Conservation (phyloP, 139 green algal genomes). For the Chlamydomonas sp. region DNA sequence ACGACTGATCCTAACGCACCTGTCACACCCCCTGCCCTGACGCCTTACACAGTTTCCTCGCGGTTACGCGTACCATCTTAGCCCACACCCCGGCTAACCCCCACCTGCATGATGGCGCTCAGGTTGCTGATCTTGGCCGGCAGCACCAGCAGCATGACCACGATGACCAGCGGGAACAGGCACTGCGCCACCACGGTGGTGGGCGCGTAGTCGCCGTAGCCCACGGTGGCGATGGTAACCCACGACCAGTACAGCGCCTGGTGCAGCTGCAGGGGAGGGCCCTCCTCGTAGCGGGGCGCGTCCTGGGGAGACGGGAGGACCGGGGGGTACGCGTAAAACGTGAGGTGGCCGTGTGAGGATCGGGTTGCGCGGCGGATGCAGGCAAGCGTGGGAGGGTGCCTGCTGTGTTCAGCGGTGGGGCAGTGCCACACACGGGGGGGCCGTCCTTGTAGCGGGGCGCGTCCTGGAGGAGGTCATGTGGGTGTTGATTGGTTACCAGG, state of each 20-base stretch:
- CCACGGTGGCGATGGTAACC: conserved; percentile 54
- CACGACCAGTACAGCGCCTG: conserved; percentile 56
- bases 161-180: conserved; percentile 35
- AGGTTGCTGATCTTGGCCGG: conserved; percentile 8
- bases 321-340: neutral
- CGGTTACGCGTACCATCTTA: neutral
- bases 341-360: neutral
- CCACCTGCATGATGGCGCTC: conserved; percentile 14
- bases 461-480: too few relatives aligned
- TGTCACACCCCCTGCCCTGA: too few relatives aligned
- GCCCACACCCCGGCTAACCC: neutral
- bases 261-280: conserved; percentile 31
- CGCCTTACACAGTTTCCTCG: too few relatives aligned
- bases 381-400: too few relatives aligned
- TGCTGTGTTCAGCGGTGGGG: too few relatives aligned
- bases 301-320: neutral
- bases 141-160: conserved; percentile 30
- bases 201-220: conserved; percentile 43
- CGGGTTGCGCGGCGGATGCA: too few relatives aligned
- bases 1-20: too few relatives aligned
- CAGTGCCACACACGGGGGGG: too few relatives aligned
- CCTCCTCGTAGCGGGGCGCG: neutral
- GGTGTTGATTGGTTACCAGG: too few relatives aligned
- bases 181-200: conserved; percentile 10
- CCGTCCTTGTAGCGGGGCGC: too few relatives aligned